A percentile compares a stretch with the other conserved stretches of the same genome.
Evolutionary conservation across 176 grass and related monocot genomes (phyloP).

Genomic region (Tillandsia fasciculata): DNA sequence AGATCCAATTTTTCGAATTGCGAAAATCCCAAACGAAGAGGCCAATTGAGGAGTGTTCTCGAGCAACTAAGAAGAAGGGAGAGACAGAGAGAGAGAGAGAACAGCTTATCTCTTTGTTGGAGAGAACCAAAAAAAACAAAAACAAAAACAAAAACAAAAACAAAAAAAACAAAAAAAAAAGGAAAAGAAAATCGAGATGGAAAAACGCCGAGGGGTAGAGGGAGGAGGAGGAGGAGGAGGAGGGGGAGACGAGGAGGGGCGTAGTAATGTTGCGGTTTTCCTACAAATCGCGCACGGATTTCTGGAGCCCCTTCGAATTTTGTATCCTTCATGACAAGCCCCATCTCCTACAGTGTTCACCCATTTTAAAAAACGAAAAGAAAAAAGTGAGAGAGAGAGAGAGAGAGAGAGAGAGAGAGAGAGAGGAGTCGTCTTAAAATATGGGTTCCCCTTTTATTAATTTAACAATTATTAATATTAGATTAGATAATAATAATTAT

Average conservation of each 20-base stretch:
- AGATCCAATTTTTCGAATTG: constrained; percentile 14
- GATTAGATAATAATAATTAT: neutral
- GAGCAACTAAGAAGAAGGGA: constrained; percentile 7
- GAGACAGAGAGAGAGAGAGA: constrained; percentile 18
- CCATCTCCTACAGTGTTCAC: neutral
- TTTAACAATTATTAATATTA: neutral
- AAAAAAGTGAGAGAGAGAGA: neutral
- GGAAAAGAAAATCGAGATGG: neutral
- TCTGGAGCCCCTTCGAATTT: neutral
- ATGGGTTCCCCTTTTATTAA: neutral
- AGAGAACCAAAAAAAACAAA: neutral
- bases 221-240: neutral
- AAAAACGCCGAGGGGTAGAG: neutral
- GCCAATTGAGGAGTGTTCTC: constrained; percentile 1
- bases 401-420: neutral
- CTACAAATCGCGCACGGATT: neutral
- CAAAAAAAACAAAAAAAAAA: too few species aligned
- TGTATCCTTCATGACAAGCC: neutral
- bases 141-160: too few species aligned
- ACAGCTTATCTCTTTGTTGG: neutral
- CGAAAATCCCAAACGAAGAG: constrained; percentile 15
- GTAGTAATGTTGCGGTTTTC: constrained; percentile 1
- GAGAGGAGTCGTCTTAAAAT: neutral
- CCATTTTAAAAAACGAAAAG: neutral
- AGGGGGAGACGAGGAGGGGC: neutral